Percentiles rank a stretch among this genome's conserved stretches.
Conservation (phyloP, 164 flowering plant species). For the Tetrastigma voinierianum region DNA sequence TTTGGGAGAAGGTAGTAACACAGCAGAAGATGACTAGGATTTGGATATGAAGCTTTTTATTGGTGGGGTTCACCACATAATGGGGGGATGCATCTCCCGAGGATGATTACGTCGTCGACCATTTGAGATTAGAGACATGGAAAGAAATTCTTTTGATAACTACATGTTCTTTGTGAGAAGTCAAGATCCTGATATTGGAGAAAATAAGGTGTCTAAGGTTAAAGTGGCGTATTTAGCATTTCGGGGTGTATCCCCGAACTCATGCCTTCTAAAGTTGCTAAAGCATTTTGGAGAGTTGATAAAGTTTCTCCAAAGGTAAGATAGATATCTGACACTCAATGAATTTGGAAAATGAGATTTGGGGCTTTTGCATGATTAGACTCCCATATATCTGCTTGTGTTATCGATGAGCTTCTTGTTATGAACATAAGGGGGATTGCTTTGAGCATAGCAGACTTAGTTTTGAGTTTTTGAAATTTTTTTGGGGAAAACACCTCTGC, state of each 20-base stretch:
- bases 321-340: too few species aligned
- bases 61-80: conserved; percentile 82
- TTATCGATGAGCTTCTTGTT: not conserved
- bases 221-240: conserved; percentile 71
- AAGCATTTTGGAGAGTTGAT: too few species aligned
- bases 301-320: too few species aligned
- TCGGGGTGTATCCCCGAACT: conserved; percentile 75
- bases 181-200: conserved; percentile 42
- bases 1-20: conserved; percentile 36
- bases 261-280: conserved; percentile 92
- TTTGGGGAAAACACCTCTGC: too few species aligned
- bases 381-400: not conserved
- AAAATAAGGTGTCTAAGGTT: conserved; percentile 39
- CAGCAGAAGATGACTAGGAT: conserved; percentile 47
- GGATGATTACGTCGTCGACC: conserved; percentile 74
- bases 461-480: too few species aligned
- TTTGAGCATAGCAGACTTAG: too few species aligned
- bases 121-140: conserved; percentile 66
- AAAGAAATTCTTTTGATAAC: conserved; percentile 72
- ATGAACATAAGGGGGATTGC: not conserved
- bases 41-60: conserved; percentile 65
- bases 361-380: not conserved
- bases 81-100: conserved; percentile 60
- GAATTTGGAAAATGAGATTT: too few species aligned
- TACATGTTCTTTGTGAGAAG: conserved; percentile 60